A percentile compares a stretch with the other conserved stretches of the same genome.
Conservation (phyloP, 129 eudicot species). For the Erigeron canadensis region DNA sequence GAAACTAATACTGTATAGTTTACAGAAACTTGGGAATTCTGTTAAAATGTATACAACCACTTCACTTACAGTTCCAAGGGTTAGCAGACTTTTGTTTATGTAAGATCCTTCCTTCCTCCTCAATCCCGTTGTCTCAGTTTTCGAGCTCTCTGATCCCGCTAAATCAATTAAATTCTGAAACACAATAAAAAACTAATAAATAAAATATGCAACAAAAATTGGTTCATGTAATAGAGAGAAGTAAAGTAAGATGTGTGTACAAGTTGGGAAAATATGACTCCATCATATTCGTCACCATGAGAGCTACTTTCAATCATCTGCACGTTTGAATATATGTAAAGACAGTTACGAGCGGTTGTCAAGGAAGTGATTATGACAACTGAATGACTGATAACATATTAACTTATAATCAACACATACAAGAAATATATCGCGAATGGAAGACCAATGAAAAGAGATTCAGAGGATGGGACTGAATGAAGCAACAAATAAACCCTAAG, state of each 20-base stretch:
- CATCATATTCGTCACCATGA: slow-evolving; percentile 94
- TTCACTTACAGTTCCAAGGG: slow-evolving; percentile 97
- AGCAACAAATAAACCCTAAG: no score
- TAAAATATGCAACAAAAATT: slow-evolving; percentile 10
- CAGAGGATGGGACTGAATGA: no score
- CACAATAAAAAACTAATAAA: not conserved
- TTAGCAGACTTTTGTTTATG: slow-evolving; percentile 93
- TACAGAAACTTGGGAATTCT: slow-evolving; percentile 8
- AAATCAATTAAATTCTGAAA: slow-evolving; percentile 72
- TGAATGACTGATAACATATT: slow-evolving; percentile 4
- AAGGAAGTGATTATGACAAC: slow-evolving; percentile 11
- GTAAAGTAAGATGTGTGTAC: slow-evolving; percentile 36
- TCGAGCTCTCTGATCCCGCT: slow-evolving; percentile 99
- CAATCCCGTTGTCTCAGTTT: slow-evolving; percentile 96
- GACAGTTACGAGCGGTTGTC: not conserved
- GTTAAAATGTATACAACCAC: slow-evolving; percentile 24
- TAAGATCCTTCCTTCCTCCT: slow-evolving; percentile 99
- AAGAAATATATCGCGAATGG: no score
- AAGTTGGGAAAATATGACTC: slow-evolving; percentile 94
- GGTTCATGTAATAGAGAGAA: not conserved
- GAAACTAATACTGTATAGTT: not conserved
- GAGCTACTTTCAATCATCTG: slow-evolving; percentile 99
- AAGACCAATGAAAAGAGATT: no score
- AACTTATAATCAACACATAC: not conserved
- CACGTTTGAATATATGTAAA: slow-evolving; percentile 24